Evolutionary conservation across 2,329 filamentous ascomycete species (phyloP).

Genomic region (Didymella glomerata): DNA sequence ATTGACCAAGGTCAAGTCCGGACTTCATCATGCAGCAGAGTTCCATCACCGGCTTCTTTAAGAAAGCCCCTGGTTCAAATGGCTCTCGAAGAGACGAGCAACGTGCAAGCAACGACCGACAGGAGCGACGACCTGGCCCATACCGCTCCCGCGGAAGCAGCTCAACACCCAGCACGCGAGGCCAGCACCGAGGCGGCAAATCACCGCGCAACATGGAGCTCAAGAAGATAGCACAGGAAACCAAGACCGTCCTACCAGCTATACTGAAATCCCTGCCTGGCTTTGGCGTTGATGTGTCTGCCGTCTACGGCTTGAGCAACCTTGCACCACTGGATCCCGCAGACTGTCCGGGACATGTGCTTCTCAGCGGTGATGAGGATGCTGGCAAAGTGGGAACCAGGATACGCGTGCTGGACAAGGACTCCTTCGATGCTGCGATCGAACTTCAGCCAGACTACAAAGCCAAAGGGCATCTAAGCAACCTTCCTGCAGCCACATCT

Average conservation of each 20-base stretch:
- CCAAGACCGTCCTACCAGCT: constrained; percentile 33
- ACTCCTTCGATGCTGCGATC: constrained; percentile 47
- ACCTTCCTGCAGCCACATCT: not conserved
- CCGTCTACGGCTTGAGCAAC: constrained; percentile 29
- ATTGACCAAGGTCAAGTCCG: not conserved
- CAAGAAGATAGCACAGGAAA: constrained; percentile 38
- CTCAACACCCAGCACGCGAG: constrained; percentile 10
- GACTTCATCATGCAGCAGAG: constrained; percentile 31
- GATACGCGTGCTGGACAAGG: constrained; percentile 44
- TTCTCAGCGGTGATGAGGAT: constrained; percentile 25
- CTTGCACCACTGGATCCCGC: constrained; percentile 26
- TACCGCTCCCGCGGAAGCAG: constrained; percentile 22
- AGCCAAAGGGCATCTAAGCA: constrained; percentile 20
- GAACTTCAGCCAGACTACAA: constrained; percentile 34
- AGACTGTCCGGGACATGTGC: constrained; percentile 34
- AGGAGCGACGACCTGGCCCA: constrained; percentile 25
- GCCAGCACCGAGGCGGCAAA: constrained; percentile 29
- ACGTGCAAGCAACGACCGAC: constrained; percentile 5
- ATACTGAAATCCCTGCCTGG: constrained; percentile 30
- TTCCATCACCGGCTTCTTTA: constrained; percentile 36
- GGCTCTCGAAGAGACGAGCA: constrained; percentile 1
- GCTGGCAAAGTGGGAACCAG: constrained; percentile 35
- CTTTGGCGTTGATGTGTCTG: constrained; percentile 32
- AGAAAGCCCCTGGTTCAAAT: constrained; percentile 17
- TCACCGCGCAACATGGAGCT: constrained; percentile 36